A percentile compares a stretch with the other conserved stretches of the same genome.
These are phyloP conservation scores for Chlorociboria aeruginascens DNA, from an alignment of 495 filamentous ascomycete genomes.

Conservation along the genomic window DNA sequence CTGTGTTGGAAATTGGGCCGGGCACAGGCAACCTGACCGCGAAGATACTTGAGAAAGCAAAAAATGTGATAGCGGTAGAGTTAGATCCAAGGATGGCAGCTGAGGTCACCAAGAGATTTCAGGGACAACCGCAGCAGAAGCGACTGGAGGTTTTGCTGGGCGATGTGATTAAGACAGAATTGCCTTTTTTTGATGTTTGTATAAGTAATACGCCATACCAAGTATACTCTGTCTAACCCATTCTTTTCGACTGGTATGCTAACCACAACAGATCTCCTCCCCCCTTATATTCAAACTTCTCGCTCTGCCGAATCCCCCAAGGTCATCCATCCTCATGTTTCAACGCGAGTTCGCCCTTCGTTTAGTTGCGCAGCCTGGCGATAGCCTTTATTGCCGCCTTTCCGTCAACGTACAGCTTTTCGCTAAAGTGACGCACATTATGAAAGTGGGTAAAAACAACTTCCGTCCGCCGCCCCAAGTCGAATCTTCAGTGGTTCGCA, in stretches of 20 bases:
- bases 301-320: slow-evolving; percentile 51
- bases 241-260: background rate
- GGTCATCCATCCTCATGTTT: slow-evolving; percentile 76
- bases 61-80: slow-evolving; percentile 77
- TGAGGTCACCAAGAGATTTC: slow-evolving; percentile 85
- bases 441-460: slow-evolving; percentile 81
- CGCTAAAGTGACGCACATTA: background rate
- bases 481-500: slow-evolving; percentile 62
- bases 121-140: slow-evolving; percentile 67
- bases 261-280: slow-evolving; percentile 53
- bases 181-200: slow-evolving; percentile 77
- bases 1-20: slow-evolving; percentile 32
- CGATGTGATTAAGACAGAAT: slow-evolving; percentile 78
- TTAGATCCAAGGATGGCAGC: slow-evolving; percentile 91
- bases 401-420: slow-evolving; percentile 64
- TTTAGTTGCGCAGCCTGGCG: slow-evolving; percentile 61
- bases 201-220: slow-evolving; percentile 88
- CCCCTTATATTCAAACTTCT: slow-evolving; percentile 86
- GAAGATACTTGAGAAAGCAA: slow-evolving; percentile 71
- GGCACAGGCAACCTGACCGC: slow-evolving; percentile 81
- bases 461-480: slow-evolving; percentile 85
- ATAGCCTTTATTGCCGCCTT: slow-evolving; percentile 75
- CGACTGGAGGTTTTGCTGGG: slow-evolving; percentile 72
- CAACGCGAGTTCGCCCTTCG: slow-evolving; percentile 66
- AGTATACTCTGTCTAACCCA: slow-evolving; percentile 18